These are phyloP conservation scores for Gypsophila paniculata DNA, from an alignment of 179 eudicot genomes.

Conservation along the genomic window DNA sequence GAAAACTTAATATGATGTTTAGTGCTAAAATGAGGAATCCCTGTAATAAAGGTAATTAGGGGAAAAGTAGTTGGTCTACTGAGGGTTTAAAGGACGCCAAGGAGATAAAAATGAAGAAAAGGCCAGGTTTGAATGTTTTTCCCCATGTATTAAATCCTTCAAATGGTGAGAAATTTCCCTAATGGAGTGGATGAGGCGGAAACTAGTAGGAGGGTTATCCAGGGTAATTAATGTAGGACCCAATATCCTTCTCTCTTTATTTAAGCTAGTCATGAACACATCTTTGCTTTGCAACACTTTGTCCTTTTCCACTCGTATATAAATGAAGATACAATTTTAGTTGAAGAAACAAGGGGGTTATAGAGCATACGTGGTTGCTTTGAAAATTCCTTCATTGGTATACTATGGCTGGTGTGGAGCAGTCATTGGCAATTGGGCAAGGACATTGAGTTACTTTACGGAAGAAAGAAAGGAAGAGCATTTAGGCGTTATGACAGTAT, in stretches of 20 bases:
- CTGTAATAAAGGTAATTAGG: background rate
- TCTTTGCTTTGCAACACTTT: background rate
- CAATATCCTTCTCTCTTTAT: background rate
- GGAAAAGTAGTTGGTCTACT: background rate
- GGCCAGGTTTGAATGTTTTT: background rate
- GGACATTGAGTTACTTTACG: background rate
- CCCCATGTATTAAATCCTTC: too few species aligned
- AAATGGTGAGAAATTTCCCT: background rate
- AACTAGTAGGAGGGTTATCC: background rate
- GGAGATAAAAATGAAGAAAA: background rate
- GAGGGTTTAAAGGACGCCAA: background rate
- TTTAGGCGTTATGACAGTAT: background rate
- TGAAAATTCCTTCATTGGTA: background rate
- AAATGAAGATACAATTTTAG: background rate
- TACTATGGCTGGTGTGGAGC: background rate
- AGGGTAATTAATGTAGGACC: too few species aligned
- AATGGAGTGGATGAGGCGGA: background rate
- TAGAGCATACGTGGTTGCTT: background rate
- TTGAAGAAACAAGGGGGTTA: background rate
- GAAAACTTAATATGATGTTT: background rate
- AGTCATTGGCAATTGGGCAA: background rate
- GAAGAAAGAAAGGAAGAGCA: background rate
- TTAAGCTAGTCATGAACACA: background rate
- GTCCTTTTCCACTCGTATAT: background rate
- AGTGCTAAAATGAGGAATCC: constrained; percentile 1